phyloP scores from a whole-genome alignment of 371 early-diverging fungal species.

The Apophysomyces elegans region DNA sequence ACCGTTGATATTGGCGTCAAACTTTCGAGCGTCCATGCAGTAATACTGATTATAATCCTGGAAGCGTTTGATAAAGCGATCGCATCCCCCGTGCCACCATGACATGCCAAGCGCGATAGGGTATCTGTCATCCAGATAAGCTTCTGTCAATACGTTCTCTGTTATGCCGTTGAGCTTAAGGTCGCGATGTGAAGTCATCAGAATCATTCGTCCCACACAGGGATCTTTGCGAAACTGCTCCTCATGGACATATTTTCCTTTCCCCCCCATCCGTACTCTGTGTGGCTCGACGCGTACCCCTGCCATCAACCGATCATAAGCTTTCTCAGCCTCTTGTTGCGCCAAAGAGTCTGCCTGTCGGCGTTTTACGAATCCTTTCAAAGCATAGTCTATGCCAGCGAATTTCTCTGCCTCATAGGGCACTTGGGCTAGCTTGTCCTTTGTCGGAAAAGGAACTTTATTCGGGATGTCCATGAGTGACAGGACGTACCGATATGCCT shows the following conservation, averaged over 20 bases:
- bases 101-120: slow-evolving; percentile 34
- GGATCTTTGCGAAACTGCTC: neutral
- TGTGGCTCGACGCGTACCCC: slow-evolving; percentile 20
- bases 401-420: slow-evolving; percentile 26
- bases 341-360: slow-evolving; percentile 24
- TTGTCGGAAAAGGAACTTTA: slow-evolving; percentile 26
- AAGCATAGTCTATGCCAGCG: slow-evolving; percentile 34
- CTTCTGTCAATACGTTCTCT: slow-evolving; percentile 28
- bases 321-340: slow-evolving; percentile 16
- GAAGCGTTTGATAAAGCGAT: slow-evolving; percentile 29
- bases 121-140: slow-evolving; percentile 28
- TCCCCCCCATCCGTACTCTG: slow-evolving; percentile 32
- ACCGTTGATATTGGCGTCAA: slow-evolving; percentile 36
- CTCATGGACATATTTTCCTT: slow-evolving; percentile 27
- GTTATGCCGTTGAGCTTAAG: slow-evolving; percentile 28
- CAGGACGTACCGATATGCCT: slow-evolving; percentile 25
- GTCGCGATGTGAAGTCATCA: slow-evolving; percentile 37
- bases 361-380: slow-evolving; percentile 11
- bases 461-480: slow-evolving; percentile 21
- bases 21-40: slow-evolving; percentile 36
- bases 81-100: slow-evolving; percentile 36
- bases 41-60: slow-evolving; percentile 22
- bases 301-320: slow-evolving; percentile 17
- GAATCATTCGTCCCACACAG: slow-evolving; percentile 30
- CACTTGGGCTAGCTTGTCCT: slow-evolving; percentile 10